Evolutionary conservation across 1,284 basidiomycete species (phyloP), one percentile per base, ranked within the genome.

Genomic region (Leccinum angustisporum): DNA sequence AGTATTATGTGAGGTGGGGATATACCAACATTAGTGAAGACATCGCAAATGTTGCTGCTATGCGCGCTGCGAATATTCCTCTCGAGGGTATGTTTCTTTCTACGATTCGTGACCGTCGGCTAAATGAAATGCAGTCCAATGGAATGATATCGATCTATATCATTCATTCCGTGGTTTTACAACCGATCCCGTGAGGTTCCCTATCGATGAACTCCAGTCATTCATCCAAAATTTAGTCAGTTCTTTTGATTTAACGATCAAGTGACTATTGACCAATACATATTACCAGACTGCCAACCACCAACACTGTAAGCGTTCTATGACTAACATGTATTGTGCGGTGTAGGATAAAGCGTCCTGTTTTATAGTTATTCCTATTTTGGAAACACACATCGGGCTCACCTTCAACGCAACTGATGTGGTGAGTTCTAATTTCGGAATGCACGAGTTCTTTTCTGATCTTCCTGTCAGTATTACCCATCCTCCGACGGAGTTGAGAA

Each of bases 81-180:
- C 78, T 89, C 4, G 88, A 90, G 81, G 83, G 84, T 85, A 33
- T 46, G 70, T 62, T 43, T 46, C 48, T 48, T 54, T 27, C 27
- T 60, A 53, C 9, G 30, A 2, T 38, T 3, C 4, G 9, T 38
- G 16, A 2, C 11, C 5, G 3, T 7, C 18, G 10, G 30, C 46
- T 64, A 30, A 65, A 63, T 31, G 16, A 25, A 31, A 31, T 56
- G 2, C 25, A 57, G 56, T 34, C 14, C 56, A 57, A 11, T 57
- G 56, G 56, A 90, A 87, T 68, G 90, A 91, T 66, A 90, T 91
- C 63, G 90, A 92, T 74, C 67, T 90, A 59, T 89, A 87, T 66
- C 84, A 88, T 65, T 81, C 83, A 31, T 78, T 82, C 56, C 81
- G 88, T 8, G 87, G 88, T 72, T 90, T 91, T 66, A 90, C 88